Evolutionary conservation across 2,329 filamentous ascomycete genomes (phyloP), one percentile per base, ranked within the genome.

Genomic region (Nakataea oryzae): DNA sequence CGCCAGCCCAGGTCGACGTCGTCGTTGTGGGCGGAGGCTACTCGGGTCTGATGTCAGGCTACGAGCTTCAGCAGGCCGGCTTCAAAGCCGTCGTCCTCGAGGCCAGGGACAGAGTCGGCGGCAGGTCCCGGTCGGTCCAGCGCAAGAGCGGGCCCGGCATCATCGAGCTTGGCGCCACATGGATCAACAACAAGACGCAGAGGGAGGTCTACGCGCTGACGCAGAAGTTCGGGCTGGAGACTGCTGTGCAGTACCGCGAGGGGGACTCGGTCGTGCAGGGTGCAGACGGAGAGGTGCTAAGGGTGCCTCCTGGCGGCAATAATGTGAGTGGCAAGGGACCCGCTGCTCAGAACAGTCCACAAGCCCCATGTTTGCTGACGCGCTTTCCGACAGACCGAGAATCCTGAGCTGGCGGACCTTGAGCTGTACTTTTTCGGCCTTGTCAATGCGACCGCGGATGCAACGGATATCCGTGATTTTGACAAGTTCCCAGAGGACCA

Each of bases 121-220:
- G 57, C 32, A 59, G 27, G 32, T 41, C 29, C 8, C 57, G 30
- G 7, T 59, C 57, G 30, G 32, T 41, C 32, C 41, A 59, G 27
- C n/a, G 26, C 24, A 32, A 41, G 32, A 34, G 57, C 57, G 57
- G 32, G 2, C 30, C n/a, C n/a, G 47, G 28, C 30, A 12, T 59
- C 30, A 59, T 59, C 24, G 57, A 59, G 32, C 57, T 59, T 6
- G 57, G 57, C 30, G 57, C 57, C 57, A 59, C 57, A 3, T 59
- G 57, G 57, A 59, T 59, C 29, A 59, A 59, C 57, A 59, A 59
- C 32, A 34, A 59, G 1, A 59, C 57, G n/a, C 57, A 59, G 32
- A 2, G 9, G 2, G 30, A 59, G 3, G 57, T 59, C 21, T 59
- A 59, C 32, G 30, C 24, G 6, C 57, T 59, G n/a, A 41, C 32